Conservation (phyloP, 768 basidiomycete species). For the Astraeus odoratus region DNA sequence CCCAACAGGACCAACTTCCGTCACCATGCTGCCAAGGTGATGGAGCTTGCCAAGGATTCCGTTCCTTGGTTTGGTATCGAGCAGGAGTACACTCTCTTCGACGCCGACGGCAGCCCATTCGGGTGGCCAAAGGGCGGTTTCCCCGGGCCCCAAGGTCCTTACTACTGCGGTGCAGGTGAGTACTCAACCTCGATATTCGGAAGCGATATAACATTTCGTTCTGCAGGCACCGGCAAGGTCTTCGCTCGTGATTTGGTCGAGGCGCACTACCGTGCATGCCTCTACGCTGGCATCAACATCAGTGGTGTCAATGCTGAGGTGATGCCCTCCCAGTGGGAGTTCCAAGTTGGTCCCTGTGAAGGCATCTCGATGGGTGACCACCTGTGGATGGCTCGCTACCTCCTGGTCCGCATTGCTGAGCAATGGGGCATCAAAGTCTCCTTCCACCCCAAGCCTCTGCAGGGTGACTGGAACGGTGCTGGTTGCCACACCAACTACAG, state of each 20-base stretch:
- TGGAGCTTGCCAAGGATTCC: constrained; percentile 80
- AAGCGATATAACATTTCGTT: constrained; percentile 9
- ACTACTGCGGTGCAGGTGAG: constrained; percentile 98
- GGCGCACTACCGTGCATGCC: constrained; percentile 96
- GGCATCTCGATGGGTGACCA: constrained; percentile 99
- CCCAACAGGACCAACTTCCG: constrained; percentile 97
- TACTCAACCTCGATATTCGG: constrained; percentile 7
- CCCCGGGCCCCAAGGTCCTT: constrained; percentile 98
- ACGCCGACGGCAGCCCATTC: constrained; percentile 81
- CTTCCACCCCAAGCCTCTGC: constrained; percentile 98
- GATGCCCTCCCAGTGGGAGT: constrained; percentile 99
- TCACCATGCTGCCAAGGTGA: constrained; percentile 88
- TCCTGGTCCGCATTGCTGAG: constrained; percentile 92
- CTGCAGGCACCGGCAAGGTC: constrained; percentile 86
- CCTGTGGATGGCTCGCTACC: constrained; percentile 98
- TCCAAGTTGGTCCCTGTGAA: constrained; percentile 98
- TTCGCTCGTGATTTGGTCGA: constrained; percentile 98
- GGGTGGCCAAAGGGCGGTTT: constrained; percentile 99
- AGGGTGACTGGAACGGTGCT: constrained; percentile 99
- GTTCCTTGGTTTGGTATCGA: constrained; percentile 98
- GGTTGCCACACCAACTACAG: constrained; percentile 98
- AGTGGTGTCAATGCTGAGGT: constrained; percentile 99
- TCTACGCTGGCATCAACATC: constrained; percentile 94
- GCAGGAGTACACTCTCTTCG: constrained; percentile 98
- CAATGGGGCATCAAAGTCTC: constrained; percentile 97